Evolutionary conservation across 2,329 filamentous ascomycete species (phyloP), one percentile per base, ranked within the genome.

Genomic region (Pseudogymnoascus sp.): DNA sequence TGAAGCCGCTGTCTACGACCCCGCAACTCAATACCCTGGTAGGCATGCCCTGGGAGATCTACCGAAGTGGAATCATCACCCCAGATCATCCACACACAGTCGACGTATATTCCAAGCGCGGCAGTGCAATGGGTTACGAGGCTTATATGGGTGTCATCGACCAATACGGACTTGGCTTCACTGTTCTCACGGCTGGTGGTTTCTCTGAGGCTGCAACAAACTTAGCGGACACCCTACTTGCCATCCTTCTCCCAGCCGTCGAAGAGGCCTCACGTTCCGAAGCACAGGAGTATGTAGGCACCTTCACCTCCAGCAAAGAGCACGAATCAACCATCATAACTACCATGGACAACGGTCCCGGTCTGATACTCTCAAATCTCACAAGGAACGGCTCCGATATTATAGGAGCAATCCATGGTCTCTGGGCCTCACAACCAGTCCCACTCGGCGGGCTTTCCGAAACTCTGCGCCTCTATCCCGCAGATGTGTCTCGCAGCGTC

Each of bases 1-100:
- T 63, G 34, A 63, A 63, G 34, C 61, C 61, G n/a, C 61, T 57
- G 31, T 63, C 61, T 8, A 57, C 42, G 14, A 63, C 61, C 8
- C 42, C 29, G 11, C 42, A 57, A 18, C 40, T 39, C 12, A 59
- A 63, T 16, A 57, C 61, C 5, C 11, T 54, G 7, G 47, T 57
- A 2, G 61, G 61, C 6, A 63, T 63, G 61, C 61, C 61, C 0
- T 63, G 61, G 61, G 61, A 63, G 21, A 63, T 63, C 6, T 39
- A 57, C 5, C 62, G 62, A 16, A 23, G 45, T 8, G 16, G 36
- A 6, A 60, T 16, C 11, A n/a, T 63, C 7, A 63, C 47, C 29
- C 45, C 62, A 16, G 45, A 63, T 6, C 36, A 57, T 12, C 40
- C 26, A 34, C 47, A 57, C n/a, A 57, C 47, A 34, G n/a, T 57